Conservation (phyloP, 2,329 filamentous ascomycete species). For the Alternaria sp. region DNA sequence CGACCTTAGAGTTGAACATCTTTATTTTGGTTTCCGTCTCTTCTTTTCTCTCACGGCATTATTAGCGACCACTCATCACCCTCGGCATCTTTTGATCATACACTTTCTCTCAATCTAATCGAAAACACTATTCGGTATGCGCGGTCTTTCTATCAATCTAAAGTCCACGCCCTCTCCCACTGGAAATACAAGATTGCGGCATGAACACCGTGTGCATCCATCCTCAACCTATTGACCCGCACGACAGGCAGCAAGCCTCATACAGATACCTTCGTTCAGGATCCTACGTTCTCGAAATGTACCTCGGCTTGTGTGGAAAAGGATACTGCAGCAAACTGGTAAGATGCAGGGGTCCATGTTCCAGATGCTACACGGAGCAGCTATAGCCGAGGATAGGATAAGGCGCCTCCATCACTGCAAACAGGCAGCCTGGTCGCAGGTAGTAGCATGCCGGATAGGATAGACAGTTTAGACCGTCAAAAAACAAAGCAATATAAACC, state of each 20-base stretch:
- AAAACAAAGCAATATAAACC: conserved; percentile 16
- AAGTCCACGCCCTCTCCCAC: conserved; percentile 1
- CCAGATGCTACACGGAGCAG: conserved; percentile 3
- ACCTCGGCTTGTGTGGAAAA: conserved; percentile 6
- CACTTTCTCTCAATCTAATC: conserved; percentile 26
- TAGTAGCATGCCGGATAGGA: conserved; percentile 9
- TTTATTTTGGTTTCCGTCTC: conserved; percentile 38
- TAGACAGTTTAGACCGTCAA: conserved; percentile 15
- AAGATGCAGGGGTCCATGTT: conserved; percentile 2
- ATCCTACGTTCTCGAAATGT: conserved; percentile 1
- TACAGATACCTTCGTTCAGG: not conserved
- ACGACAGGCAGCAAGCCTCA: not conserved
- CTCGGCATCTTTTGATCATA: conserved; percentile 32
- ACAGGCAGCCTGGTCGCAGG: not conserved
- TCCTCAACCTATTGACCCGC: not conserved
- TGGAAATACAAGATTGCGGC: not conserved
- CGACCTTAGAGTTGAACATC: conserved; percentile 51
- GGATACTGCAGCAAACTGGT: not conserved
- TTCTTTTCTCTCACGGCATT: conserved; percentile 20
- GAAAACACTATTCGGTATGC: conserved; percentile 48
- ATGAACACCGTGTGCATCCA: not conserved
- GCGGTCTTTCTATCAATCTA: conserved; percentile 29
- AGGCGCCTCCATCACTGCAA: not conserved
- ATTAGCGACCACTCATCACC: conserved; percentile 16
- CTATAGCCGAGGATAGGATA: not conserved